Conservation (phyloP, 2,329 filamentous ascomycete genomes). For the Byssochlamys sp. region DNA sequence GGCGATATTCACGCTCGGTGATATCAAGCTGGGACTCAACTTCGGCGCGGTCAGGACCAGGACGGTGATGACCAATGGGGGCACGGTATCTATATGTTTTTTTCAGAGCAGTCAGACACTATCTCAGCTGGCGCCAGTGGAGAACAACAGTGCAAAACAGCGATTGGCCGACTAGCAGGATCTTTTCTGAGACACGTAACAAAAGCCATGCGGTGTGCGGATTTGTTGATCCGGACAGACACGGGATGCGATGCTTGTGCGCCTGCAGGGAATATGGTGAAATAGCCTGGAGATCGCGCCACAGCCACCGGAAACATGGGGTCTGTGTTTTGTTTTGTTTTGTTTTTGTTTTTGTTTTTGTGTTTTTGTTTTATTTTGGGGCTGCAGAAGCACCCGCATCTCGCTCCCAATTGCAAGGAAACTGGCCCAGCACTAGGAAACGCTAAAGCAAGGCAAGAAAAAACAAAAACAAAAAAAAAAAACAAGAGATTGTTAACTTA, state of each 20-base stretch:
- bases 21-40: constrained; percentile 43
- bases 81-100: constrained; percentile 2
- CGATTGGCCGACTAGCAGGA: not conserved
- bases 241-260: constrained; percentile 10
- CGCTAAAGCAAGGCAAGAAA: constrained; percentile 5
- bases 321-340: too few species aligned
- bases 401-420: not conserved
- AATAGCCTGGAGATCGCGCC: not conserved
- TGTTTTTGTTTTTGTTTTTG: too few species aligned
- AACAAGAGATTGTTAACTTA: constrained; percentile 24
- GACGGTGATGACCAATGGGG: constrained; percentile 28
- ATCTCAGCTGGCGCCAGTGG: not conserved
- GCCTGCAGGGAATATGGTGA: not conserved
- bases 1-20: constrained; percentile 55
- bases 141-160: not conserved
- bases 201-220: constrained; percentile 6
- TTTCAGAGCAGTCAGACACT: not conserved
- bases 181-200: not conserved
- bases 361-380: not conserved
- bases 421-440: not conserved
- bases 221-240: constrained; percentile 2
- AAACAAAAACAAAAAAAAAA: constrained; percentile 11
- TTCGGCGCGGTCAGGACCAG: constrained; percentile 30
- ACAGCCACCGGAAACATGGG: not conserved
- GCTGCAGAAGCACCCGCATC: not conserved